phyloP scores from a whole-genome alignment of 2,329 filamentous ascomycete species.

The Sclerotinia subarctica region DNA sequence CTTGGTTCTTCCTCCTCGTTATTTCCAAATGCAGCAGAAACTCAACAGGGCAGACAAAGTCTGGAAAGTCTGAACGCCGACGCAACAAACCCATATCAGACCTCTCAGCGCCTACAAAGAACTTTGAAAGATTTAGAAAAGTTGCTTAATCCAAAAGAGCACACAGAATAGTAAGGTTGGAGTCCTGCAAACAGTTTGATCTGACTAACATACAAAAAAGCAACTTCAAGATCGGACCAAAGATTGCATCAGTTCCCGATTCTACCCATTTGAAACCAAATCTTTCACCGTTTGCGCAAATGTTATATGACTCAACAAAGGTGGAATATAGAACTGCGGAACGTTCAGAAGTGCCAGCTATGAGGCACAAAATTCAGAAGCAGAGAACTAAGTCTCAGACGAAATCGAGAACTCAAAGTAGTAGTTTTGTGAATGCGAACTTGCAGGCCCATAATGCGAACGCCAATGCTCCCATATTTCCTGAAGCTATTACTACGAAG shows the following conservation, averaged over 20 bases:
- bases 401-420: constrained; percentile 24
- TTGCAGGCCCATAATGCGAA: constrained; percentile 12
- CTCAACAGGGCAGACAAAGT: constrained; percentile 48
- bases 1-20: constrained; percentile 49
- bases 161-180: constrained; percentile 53
- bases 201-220: constrained; percentile 41
- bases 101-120: constrained; percentile 65
- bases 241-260: constrained; percentile 21
- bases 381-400: constrained; percentile 27
- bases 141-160: constrained; percentile 67
- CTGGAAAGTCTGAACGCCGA: constrained; percentile 71
- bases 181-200: not conserved
- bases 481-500: constrained; percentile 18
- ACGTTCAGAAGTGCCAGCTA: constrained; percentile 1
- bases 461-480: constrained; percentile 12
- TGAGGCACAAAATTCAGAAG: constrained; percentile 17
- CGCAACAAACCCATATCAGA: constrained; percentile 54
- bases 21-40: constrained; percentile 54
- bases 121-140: constrained; percentile 72
- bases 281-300: constrained; percentile 37
- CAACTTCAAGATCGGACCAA: constrained; percentile 55
- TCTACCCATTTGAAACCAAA: constrained; percentile 25
- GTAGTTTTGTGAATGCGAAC: constrained; percentile 4
- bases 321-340: constrained; percentile 25
- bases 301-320: constrained; percentile 36